These are phyloP conservation scores for Nemania diffusa DNA, from an alignment of 2,329 filamentous ascomycete genomes.

Conservation along the genomic window DNA sequence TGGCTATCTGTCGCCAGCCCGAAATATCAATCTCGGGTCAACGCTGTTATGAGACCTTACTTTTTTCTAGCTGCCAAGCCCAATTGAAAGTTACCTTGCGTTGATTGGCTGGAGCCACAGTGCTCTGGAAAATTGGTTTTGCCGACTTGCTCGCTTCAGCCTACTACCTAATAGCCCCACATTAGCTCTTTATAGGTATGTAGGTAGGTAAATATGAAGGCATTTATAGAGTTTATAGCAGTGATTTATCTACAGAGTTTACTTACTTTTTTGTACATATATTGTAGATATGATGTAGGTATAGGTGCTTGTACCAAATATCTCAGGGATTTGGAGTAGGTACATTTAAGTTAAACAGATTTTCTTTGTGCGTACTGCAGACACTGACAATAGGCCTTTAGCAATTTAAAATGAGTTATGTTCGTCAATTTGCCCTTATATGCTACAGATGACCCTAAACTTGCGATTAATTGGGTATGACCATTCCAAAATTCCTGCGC, in stretches of 20 bases:
- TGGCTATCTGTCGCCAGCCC: slow-evolving; percentile 34
- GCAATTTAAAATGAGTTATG: neutral
- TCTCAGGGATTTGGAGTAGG: no score
- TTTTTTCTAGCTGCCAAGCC: slow-evolving; percentile 41
- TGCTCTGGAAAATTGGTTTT: slow-evolving; percentile 44
- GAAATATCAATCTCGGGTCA: slow-evolving; percentile 16
- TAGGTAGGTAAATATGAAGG: no score
- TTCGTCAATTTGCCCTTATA: slow-evolving; percentile 25
- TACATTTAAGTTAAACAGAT: no score
- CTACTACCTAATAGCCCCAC: neutral
- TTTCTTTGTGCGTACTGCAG: no score
- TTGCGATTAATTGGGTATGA: slow-evolving; percentile 22
- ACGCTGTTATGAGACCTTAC: slow-evolving; percentile 29
- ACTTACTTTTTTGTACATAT: no score
- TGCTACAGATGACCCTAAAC: slow-evolving; percentile 1
- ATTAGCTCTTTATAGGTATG: no score
- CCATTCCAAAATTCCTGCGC: slow-evolving; percentile 28
- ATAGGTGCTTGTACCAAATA: no score
- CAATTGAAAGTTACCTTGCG: slow-evolving; percentile 21
- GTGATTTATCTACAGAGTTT: no score
- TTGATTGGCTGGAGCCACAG: slow-evolving; percentile 39
- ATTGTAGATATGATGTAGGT: no score
- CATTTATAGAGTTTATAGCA: no score
- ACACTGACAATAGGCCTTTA: no score
- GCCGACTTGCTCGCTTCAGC: slow-evolving; percentile 26